These are phyloP conservation scores for Inosperma sp. DNA, from an alignment of 768 basidiomycete genomes.

Conservation along the genomic window DNA sequence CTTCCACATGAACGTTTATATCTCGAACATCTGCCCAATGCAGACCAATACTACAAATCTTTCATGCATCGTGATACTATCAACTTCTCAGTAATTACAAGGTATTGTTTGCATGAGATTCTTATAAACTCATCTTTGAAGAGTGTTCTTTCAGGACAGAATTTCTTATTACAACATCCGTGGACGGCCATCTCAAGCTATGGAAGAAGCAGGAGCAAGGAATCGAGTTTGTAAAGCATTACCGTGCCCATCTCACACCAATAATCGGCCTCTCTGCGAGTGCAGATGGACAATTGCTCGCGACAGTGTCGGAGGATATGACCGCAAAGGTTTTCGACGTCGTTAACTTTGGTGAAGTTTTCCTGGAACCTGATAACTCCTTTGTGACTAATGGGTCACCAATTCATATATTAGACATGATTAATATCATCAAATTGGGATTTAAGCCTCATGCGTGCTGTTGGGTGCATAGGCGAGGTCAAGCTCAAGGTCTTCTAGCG, in stretches of 20 bases:
- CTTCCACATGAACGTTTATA: slow-evolving; percentile 91
- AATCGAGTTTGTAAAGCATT: slow-evolving; percentile 98
- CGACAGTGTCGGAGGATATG: slow-evolving; percentile 87
- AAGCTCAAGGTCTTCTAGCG: slow-evolving; percentile 84
- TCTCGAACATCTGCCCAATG: slow-evolving; percentile 87
- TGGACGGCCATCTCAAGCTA: slow-evolving; percentile 94
- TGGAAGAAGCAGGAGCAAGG: slow-evolving; percentile 98
- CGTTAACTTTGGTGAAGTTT: slow-evolving; percentile 83
- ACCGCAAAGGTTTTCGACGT: slow-evolving; percentile 96
- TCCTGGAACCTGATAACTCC: too few species aligned
- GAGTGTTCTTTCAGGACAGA: slow-evolving; percentile 59
- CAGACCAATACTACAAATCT: slow-evolving; percentile 93
- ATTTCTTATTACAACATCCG: slow-evolving; percentile 89
- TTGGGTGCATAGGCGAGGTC: slow-evolving; percentile 90
- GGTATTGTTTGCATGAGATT: slow-evolving; percentile 41
- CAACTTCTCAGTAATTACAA: slow-evolving; percentile 85
- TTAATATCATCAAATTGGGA: slow-evolving; percentile 91
- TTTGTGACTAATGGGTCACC: slow-evolving; percentile 5
- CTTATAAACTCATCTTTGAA: not conserved
- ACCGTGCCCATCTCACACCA: slow-evolving; percentile 83
- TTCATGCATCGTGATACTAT: slow-evolving; percentile 97
- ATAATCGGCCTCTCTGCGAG: slow-evolving; percentile 80
- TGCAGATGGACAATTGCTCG: slow-evolving; percentile 88
- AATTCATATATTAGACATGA: slow-evolving; percentile 70
- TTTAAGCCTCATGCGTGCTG: slow-evolving; percentile 86